These are phyloP conservation scores for Mariannaea elegans DNA, from an alignment of 2,329 filamentous ascomycete species.

Conservation along the genomic window DNA sequence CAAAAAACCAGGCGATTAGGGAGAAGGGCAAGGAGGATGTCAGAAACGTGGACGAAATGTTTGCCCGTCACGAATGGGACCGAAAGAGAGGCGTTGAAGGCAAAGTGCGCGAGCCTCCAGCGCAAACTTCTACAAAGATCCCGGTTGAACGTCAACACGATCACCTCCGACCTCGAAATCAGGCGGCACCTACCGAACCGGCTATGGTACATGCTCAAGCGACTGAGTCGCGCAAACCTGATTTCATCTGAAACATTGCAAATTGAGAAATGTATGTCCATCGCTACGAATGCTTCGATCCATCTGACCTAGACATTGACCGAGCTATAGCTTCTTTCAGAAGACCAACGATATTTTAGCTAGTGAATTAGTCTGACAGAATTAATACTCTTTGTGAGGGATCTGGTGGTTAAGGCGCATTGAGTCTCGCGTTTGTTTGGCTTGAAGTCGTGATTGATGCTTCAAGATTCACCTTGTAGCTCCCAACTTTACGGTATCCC, in stretches of 20 bases:
- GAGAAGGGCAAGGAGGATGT: slow-evolving; percentile 36
- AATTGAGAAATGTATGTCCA: too few species aligned
- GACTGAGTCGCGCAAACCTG: background rate
- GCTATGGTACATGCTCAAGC: background rate
- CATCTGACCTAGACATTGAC: too few species aligned
- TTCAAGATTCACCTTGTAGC: too few species aligned
- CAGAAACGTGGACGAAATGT: slow-evolving; percentile 24
- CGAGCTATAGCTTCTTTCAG: too few species aligned
- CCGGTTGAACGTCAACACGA: background rate
- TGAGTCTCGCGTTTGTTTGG: too few species aligned
- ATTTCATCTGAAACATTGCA: background rate
- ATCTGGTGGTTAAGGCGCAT: too few species aligned
- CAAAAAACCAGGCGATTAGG: slow-evolving; percentile 16
- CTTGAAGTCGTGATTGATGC: too few species aligned
- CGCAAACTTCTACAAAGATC: background rate
- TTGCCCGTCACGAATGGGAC: slow-evolving; percentile 33
- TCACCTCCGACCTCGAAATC: background rate
- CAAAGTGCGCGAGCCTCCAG: background rate
- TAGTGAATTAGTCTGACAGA: too few species aligned
- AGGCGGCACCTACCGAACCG: background rate
- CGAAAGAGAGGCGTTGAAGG: background rate
- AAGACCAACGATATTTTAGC: too few species aligned
- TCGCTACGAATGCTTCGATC: too few species aligned
- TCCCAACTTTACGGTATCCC: too few species aligned
- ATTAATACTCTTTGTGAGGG: too few species aligned